These are phyloP conservation scores for Globisporangium cylindrosporum DNA, from an alignment of 352 stramenopile species.

Conservation along the genomic window DNA sequence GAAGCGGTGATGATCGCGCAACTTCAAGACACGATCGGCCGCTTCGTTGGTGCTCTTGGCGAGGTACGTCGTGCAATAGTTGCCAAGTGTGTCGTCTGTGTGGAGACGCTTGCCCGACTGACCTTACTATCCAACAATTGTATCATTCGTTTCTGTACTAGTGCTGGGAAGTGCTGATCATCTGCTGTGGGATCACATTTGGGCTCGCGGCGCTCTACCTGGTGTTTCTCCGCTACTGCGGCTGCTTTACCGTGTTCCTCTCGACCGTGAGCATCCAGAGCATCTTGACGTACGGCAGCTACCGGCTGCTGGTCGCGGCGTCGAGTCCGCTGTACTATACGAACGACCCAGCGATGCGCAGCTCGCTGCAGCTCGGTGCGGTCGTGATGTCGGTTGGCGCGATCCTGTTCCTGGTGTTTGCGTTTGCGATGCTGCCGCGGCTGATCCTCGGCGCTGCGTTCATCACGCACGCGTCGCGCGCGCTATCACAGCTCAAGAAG, in stretches of 20 bases:
- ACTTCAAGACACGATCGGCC: slow-evolving; percentile 67
- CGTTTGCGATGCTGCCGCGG: slow-evolving; percentile 56
- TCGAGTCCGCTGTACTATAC: slow-evolving; percentile 43
- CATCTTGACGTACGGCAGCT: slow-evolving; percentile 63
- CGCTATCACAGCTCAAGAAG: slow-evolving; percentile 60
- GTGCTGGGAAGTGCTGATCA: slow-evolving; percentile 68
- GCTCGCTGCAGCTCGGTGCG: slow-evolving; percentile 58
- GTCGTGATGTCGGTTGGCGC: slow-evolving; percentile 57
- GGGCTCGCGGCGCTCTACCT: slow-evolving; percentile 61
- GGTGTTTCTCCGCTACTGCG: slow-evolving; percentile 64
- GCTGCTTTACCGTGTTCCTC: slow-evolving; percentile 68
- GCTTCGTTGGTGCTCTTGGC: slow-evolving; percentile 73
- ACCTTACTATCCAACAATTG: too few species aligned
- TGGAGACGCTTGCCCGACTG: too few species aligned
- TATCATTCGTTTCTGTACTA: slow-evolving; percentile 12
- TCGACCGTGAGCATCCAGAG: slow-evolving; percentile 61
- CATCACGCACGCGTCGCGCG: slow-evolving; percentile 72
- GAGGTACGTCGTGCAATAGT: slow-evolving; percentile 17
- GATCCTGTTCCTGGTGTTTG: slow-evolving; percentile 67
- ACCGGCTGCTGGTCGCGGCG: slow-evolving; percentile 49
- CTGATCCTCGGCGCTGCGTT: slow-evolving; percentile 70
- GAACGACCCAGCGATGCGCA: slow-evolving; percentile 66
- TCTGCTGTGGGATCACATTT: slow-evolving; percentile 57
- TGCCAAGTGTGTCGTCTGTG: neutral
- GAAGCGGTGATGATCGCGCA: slow-evolving; percentile 61